These are phyloP conservation scores for Fusarium nygamai DNA, from an alignment of 2,329 filamentous ascomycete species.

Conservation along the genomic window DNA sequence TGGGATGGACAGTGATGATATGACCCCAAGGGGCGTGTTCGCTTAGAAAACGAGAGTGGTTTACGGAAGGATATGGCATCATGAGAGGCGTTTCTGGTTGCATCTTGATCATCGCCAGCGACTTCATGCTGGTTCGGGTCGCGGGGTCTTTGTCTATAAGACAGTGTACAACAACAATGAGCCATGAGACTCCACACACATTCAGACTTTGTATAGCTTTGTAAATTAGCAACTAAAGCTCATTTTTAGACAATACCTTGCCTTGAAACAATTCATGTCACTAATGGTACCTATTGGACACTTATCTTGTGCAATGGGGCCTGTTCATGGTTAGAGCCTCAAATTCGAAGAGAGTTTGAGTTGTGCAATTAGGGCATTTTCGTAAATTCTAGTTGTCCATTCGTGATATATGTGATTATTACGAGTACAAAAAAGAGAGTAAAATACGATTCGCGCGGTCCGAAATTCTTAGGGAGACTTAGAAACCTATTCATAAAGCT, in stretches of 20 bases:
- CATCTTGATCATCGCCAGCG: constrained; percentile 20
- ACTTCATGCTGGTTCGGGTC: constrained; percentile 10
- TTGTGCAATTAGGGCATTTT: too few species aligned
- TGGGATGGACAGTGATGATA: neutral
- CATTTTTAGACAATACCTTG: neutral
- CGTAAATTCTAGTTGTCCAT: too few species aligned
- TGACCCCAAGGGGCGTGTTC: neutral
- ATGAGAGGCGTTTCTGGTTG: constrained; percentile 32
- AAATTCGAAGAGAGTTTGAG: neutral
- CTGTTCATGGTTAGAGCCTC: neutral
- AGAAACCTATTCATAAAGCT: neutral
- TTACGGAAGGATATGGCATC: neutral
- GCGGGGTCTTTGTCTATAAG: constrained; percentile 1
- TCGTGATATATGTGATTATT: neutral
- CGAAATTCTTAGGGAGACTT: too few species aligned
- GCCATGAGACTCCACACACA: constrained; percentile 40
- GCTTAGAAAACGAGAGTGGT: neutral
- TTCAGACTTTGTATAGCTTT: constrained; percentile 21
- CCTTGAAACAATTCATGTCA: neutral
- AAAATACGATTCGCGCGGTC: too few species aligned
- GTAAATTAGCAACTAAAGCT: constrained; percentile 30
- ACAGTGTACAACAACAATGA: constrained; percentile 42
- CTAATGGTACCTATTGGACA: neutral
- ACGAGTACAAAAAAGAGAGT: neutral
- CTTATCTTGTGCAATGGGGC: neutral